Evolutionary conservation across 1,139 yeast genomes (phyloP).

Genomic region (Kodamaea arcana): DNA sequence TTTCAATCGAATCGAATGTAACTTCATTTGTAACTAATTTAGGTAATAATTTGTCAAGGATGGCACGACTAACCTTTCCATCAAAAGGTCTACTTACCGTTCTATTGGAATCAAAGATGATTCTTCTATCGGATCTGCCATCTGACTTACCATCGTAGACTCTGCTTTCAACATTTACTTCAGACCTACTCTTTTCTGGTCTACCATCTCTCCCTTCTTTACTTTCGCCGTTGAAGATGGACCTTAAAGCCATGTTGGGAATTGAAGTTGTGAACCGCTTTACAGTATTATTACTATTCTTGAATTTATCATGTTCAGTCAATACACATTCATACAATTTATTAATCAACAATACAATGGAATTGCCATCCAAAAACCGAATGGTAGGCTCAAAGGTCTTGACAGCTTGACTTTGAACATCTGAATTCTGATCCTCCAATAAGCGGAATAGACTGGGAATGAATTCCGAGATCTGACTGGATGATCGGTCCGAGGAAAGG

Average conservation of each 20-base stretch:
- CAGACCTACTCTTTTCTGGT: not conserved
- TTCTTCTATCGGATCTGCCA: too few relatives aligned
- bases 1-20: slow-evolving; percentile 61
- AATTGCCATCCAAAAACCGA: slow-evolving; percentile 24
- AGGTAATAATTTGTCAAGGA: slow-evolving; percentile 14
- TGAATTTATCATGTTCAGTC: slow-evolving; percentile 21
- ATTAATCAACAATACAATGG: slow-evolving; percentile 21
- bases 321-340: slow-evolving; percentile 24
- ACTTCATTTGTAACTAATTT: slow-evolving; percentile 16
- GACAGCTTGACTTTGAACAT: slow-evolving; percentile 77
- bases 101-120: too few relatives aligned
- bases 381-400: slow-evolving; percentile 47
- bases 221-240: slow-evolving; percentile 46
- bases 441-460: slow-evolving; percentile 49
- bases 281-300: slow-evolving; percentile 19
- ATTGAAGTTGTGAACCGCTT: slow-evolving; percentile 56
- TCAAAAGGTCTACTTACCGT: slow-evolving; percentile 8
- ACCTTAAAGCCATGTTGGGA: slow-evolving; percentile 66
- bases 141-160: too few relatives aligned
- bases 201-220: too few relatives aligned
- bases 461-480: slow-evolving; percentile 29
- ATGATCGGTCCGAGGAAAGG: slow-evolving; percentile 1
- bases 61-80: slow-evolving; percentile 15
- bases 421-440: slow-evolving; percentile 63
- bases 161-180: not conserved